Evolutionary conservation across 208 protist species (phyloP).

Genomic region (Crithidia acanthocephali): DNA sequence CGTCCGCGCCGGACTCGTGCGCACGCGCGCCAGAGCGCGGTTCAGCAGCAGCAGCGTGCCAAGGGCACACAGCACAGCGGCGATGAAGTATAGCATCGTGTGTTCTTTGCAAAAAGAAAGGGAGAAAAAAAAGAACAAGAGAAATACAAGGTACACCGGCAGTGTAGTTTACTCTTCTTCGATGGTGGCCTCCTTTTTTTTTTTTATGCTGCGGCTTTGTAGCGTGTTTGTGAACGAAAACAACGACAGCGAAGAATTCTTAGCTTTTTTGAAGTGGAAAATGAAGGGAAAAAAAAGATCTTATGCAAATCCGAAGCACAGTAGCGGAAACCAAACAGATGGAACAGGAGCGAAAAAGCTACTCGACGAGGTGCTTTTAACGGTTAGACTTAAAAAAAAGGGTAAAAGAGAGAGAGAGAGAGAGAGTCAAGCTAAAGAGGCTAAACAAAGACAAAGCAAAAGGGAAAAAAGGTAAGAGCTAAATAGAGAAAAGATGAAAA

Average conservation of each 20-base stretch:
- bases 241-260: neutral
- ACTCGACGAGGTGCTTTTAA: neutral
- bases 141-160: no score
- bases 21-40: constrained; percentile 46
- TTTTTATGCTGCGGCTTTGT: no score
- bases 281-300: neutral
- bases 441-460: neutral
- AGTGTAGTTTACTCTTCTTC: no score
- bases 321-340: neutral
- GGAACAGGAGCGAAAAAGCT: neutral
- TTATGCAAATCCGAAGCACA: neutral
- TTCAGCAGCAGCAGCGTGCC: constrained; percentile 63
- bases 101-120: neutral
- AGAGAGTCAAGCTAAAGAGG: no score
- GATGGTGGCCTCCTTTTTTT: no score
- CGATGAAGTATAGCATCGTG: constrained; percentile 48
- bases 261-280: neutral
- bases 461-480: neutral
- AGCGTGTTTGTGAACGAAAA: neutral
- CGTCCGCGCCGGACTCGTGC: constrained; percentile 44
- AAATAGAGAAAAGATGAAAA: neutral
- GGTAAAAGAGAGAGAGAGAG: no score
- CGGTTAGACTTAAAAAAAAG: neutral
- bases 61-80: constrained; percentile 43
- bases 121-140: neutral